Evolutionary conservation across 495 filamentous ascomycete species (phyloP).

Genomic region (Xylaria flabelliformis): DNA sequence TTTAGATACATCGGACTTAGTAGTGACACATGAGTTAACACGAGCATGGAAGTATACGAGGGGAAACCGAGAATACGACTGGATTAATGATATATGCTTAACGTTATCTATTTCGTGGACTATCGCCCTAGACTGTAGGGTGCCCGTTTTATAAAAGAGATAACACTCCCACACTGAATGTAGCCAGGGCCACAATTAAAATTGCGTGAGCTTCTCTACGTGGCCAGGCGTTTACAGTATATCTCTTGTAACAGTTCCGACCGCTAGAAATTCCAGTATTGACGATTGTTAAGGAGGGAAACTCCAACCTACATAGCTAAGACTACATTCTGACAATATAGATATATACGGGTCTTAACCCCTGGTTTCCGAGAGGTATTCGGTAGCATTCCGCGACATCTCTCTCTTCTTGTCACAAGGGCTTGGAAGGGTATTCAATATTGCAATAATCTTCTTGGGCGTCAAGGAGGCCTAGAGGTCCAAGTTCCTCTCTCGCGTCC

Average conservation of each 20-base stretch:
- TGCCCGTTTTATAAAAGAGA: not conserved
- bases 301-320: no score
- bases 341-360: no score
- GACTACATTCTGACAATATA: no score
- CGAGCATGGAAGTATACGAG: not conserved
- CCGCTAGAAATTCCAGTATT: no score
- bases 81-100: not conserved
- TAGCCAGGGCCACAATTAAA: not conserved
- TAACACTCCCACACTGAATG: not conserved
- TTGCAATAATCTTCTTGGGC: no score
- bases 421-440: no score
- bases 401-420: no score
- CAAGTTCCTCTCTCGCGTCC: no score
- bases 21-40: not conserved
- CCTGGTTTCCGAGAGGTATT: no score
- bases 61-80: not conserved
- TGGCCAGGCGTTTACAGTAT: not conserved
- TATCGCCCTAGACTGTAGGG: not conserved
- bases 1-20: conserved; percentile 13
- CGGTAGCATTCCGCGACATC: no score
- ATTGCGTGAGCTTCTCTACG: not conserved
- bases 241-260: not conserved
- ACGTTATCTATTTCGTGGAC: not conserved
- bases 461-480: no score
- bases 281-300: no score